Evolutionary conservation across 31 red algal species (phyloP).

Genomic region (Endocladia muricata): DNA sequence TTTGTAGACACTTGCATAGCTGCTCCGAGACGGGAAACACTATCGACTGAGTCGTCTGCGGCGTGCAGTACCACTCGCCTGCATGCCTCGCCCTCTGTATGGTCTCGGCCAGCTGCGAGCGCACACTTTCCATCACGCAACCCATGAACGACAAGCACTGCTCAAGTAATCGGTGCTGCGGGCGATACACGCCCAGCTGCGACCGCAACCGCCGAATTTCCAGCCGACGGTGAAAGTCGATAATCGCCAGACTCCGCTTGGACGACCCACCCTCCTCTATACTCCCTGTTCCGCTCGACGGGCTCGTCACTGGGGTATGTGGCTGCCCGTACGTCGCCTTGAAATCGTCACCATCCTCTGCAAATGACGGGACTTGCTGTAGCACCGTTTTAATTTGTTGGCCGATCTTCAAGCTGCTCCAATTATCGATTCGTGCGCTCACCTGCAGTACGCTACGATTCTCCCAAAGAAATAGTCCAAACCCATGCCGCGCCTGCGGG

Average conservation of each 20-base stretch:
- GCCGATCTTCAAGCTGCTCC: slow-evolving; percentile 30
- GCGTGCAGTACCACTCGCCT: background rate
- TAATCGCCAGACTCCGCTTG: slow-evolving; percentile 21
- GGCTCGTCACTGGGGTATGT: background rate
- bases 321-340: background rate
- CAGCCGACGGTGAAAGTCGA: slow-evolving; percentile 27
- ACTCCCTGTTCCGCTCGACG: background rate
- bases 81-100: background rate
- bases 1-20: background rate
- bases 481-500: slow-evolving; percentile 24
- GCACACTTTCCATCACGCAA: slow-evolving; percentile 53
- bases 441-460: slow-evolving; percentile 58
- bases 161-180: slow-evolving; percentile 37
- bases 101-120: slow-evolving; percentile 45
- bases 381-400: slow-evolving; percentile 34
- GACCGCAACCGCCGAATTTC: slow-evolving; percentile 39
- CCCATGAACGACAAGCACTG: slow-evolving; percentile 63
- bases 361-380: background rate
- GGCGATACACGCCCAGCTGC: slow-evolving; percentile 38
- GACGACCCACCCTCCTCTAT: background rate
- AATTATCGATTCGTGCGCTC: slow-evolving; percentile 67
- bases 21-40: background rate
- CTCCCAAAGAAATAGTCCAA: slow-evolving; percentile 58
- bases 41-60: background rate
- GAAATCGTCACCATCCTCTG: background rate